Evolutionary conservation across 2,329 filamentous ascomycete species (phyloP).

Genomic region (Monosporascus sp.): DNA sequence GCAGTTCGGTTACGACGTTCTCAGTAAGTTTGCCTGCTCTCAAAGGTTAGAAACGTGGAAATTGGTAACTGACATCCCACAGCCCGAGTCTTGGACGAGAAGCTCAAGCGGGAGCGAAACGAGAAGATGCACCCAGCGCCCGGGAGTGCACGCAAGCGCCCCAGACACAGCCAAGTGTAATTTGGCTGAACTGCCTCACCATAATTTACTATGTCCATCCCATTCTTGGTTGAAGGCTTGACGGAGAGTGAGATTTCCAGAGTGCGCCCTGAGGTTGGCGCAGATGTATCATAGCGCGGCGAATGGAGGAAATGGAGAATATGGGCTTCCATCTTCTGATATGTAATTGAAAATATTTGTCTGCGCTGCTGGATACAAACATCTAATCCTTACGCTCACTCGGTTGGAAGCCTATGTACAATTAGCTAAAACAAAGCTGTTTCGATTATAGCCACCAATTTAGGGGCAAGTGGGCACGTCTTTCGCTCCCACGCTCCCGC

Average conservation of each 20-base stretch:
- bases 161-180: slow-evolving; percentile 43
- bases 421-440: slow-evolving; percentile 1
- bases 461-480: not conserved
- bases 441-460: not conserved
- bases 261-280: not conserved
- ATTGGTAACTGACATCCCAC: slow-evolving; percentile 12
- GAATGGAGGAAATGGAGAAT: not conserved
- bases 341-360: not conserved
- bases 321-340: not conserved
- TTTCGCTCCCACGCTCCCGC: not conserved
- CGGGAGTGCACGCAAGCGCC: slow-evolving; percentile 50
- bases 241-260: not conserved
- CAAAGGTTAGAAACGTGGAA: slow-evolving; percentile 7
- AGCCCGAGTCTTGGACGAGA: slow-evolving; percentile 61
- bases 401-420: not conserved
- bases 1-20: slow-evolving; percentile 88
- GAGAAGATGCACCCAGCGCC: slow-evolving; percentile 51
- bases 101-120: slow-evolving; percentile 58
- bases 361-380: not conserved
- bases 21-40: slow-evolving; percentile 50
- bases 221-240: not conserved
- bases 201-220: not conserved
- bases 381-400: not conserved
- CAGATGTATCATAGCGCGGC: not conserved
- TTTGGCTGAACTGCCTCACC: not conserved